Base-by-base conservation (phyloP, 257 asterid species). In the Lycium barbarum region DNA sequence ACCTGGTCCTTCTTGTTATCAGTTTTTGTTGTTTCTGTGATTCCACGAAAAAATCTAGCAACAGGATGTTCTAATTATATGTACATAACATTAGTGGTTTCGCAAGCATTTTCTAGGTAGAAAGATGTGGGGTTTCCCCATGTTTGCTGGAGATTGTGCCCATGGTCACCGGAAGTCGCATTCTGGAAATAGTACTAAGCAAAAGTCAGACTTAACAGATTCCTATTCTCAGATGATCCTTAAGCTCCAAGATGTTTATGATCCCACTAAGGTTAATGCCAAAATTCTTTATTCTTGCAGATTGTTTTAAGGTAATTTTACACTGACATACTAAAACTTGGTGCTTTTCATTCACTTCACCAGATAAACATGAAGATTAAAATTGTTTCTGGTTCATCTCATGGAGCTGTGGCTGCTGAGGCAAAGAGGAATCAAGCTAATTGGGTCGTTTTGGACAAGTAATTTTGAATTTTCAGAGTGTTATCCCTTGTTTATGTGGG, bases 391-490 rank as follows among this genome's bases (percentile, higher is more conserved):
- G 94, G 98, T 68, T 86, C 89, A 65, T 96, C 94, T 0, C 88
- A 91, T 82, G 98, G 98, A 83, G 88, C 92, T 6, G 98, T 97
- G 6, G 97, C 98, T 63, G 91, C 94, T 4, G 99, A 97, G 92
- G 98, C 98, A 7, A 94, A 87, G 93, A 93, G 87, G 88, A 92
- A 84, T 84, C 93, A 91, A 82, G 96, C 97, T 33, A 95, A 88
- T 89, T 97, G 99, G 99, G 99, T 95, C 26, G 99, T 97, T 84
- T 85, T 97, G 87, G 99, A 97, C 91, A 97, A 91, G 98, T 97
- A 95, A 88, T 22, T 36, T 43, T 70, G 45, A 9, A 18, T 73
- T 73, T 47, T 20, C 55, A 72, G 58, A 43, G 38, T 47, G 38
- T 73, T 59, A 45, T 73, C 47, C n/a, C 11, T 47, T 47, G 40